These are phyloP conservation scores for Vachellia pachyceras DNA, from an alignment of 306 rosid species.

Conservation along the genomic window DNA sequence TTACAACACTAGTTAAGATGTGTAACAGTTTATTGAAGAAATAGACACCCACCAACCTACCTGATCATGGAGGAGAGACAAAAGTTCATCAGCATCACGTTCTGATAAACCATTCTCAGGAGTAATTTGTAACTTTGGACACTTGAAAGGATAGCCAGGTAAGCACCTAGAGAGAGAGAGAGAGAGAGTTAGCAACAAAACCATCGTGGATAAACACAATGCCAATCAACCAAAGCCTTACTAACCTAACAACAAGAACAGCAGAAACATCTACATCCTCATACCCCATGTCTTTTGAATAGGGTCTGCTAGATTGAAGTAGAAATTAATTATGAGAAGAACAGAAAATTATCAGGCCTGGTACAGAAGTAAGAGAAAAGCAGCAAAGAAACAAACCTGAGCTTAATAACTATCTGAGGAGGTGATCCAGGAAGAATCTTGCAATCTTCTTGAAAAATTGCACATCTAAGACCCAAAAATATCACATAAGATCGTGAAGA, in stretches of 20 bases:
- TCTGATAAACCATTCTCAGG: conserved; percentile 75
- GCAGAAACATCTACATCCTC: conserved; percentile 88
- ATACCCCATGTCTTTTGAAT: conserved; percentile 91
- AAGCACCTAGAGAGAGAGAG: conserved; percentile 58
- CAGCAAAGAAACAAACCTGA: conserved; percentile 56
- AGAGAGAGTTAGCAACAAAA: conserved; percentile 24
- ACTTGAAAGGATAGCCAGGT: conserved; percentile 95
- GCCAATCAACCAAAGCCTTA: conserved; percentile 23
- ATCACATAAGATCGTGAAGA: background rate
- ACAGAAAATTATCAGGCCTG: background rate
- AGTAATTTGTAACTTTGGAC: conserved; percentile 82
- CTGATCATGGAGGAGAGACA: conserved; percentile 85
- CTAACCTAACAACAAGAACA: conserved; percentile 72
- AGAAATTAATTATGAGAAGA: conserved; percentile 29
- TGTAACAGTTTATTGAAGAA: conserved; percentile 27
- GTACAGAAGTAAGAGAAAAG: conserved; percentile 2
- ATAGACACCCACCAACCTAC: conserved; percentile 40
- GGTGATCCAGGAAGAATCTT: conserved; percentile 59
- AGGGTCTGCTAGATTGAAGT: conserved; percentile 64
- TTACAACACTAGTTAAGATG: conserved; percentile 16
- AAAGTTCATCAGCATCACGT: conserved; percentile 65
- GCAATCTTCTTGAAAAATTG: conserved; percentile 90
- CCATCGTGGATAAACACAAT: background rate
- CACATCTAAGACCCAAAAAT: conserved; percentile 52
- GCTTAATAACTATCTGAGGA: conserved; percentile 65